Percentiles rank a stretch among this genome's conserved stretches.
phyloP scores from a whole-genome alignment of 2,329 filamentous ascomycete species.

The Fusarium sp. region DNA sequence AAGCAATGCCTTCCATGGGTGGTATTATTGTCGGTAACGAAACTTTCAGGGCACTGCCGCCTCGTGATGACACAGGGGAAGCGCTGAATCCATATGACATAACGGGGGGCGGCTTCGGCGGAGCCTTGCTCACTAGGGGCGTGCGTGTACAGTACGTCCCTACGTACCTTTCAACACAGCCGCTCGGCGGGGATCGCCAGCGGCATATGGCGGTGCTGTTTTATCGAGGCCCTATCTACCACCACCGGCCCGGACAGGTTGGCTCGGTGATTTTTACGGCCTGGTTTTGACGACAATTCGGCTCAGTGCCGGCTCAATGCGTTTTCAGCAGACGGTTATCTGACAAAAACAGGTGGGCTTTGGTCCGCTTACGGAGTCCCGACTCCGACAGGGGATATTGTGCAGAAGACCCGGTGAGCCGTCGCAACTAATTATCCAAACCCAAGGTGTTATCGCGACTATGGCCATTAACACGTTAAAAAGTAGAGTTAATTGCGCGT shows the following conservation, averaged over 20 bases:
- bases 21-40: conserved; percentile 17
- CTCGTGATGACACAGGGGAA: conserved; percentile 28
- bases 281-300: conserved; percentile 4
- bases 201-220: conserved; percentile 43
- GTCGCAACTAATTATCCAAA: conserved; percentile 12
- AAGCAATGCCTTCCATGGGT: conserved; percentile 7
- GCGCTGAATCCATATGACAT: conserved; percentile 38
- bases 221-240: conserved; percentile 26
- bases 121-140: conserved; percentile 36
- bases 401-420: conserved; percentile 8
- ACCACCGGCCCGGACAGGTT: conserved; percentile 46
- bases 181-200: conserved; percentile 43
- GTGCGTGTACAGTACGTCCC: conserved; percentile 17
- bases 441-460: conserved; percentile 30
- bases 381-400: conserved; percentile 5
- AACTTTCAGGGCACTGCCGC: conserved; percentile 29
- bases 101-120: conserved; percentile 45
- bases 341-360: conserved; percentile 22
- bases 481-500: conserved; percentile 35
- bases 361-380: conserved; percentile 34
- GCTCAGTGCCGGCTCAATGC: conserved; percentile 28
- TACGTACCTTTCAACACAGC: conserved; percentile 33
- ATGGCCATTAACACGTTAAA: conserved; percentile 18
- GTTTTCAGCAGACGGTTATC: conserved; percentile 18
- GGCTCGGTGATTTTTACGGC: conserved; percentile 34